Percentiles rank a stretch among this genome's conserved stretches.
These are phyloP conservation scores for Hortaea werneckii DNA, from an alignment of 2,329 filamentous ascomycete genomes.

Conservation along the genomic window DNA sequence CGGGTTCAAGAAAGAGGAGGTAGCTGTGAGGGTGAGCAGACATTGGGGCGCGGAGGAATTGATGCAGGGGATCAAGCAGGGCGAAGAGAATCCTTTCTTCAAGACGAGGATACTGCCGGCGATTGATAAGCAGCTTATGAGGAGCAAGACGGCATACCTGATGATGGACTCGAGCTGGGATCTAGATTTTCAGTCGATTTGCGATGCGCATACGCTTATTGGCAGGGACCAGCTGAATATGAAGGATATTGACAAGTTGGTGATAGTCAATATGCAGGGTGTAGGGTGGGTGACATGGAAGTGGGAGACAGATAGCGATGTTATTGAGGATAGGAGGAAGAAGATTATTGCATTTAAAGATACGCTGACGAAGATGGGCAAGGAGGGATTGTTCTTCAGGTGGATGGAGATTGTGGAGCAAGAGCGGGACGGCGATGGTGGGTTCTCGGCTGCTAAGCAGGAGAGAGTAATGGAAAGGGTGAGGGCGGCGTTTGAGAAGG, in stretches of 20 bases:
- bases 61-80: slow-evolving; percentile 42
- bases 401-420: slow-evolving; percentile 92
- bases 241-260: slow-evolving; percentile 60
- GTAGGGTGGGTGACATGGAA: slow-evolving; percentile 50
- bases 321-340: slow-evolving; percentile 54
- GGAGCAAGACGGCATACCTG: slow-evolving; percentile 74
- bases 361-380: slow-evolving; percentile 61
- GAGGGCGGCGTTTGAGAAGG: slow-evolving; percentile 60
- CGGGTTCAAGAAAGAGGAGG: slow-evolving; percentile 69
- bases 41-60: slow-evolving; percentile 57
- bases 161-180: slow-evolving; percentile 81
- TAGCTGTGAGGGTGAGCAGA: slow-evolving; percentile 69
- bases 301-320: slow-evolving; percentile 31
- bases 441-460: slow-evolving; percentile 67
- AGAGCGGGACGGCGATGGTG: slow-evolving; percentile 67
- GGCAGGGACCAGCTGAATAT: slow-evolving; percentile 49
- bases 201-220: slow-evolving; percentile 58
- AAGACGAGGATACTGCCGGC: slow-evolving; percentile 56
- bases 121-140: slow-evolving; percentile 55
- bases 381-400: slow-evolving; percentile 80
- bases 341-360: slow-evolving; percentile 77
- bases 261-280: slow-evolving; percentile 60
- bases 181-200: slow-evolving; percentile 75
- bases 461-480: slow-evolving; percentile 62
- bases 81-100: slow-evolving; percentile 46